Percentiles rank a stretch among this genome's conserved stretches.
Conservation (phyloP, 768 basidiomycete genomes). For the Pulveroboletus sp. region DNA sequence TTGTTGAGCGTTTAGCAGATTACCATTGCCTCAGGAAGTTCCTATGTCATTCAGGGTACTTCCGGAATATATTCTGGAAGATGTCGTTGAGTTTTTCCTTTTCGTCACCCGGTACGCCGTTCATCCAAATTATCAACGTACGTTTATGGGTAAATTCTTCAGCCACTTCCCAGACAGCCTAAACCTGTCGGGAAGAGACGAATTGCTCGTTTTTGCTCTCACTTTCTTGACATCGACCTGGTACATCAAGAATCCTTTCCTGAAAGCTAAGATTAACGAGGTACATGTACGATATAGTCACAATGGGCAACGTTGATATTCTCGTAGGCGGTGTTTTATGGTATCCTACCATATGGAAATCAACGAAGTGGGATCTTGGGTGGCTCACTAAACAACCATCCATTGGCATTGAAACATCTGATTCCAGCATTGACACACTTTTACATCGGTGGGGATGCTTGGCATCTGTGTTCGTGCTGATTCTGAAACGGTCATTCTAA, state of each 20-base stretch:
- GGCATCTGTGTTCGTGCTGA: background rate
- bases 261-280: conserved; percentile 95
- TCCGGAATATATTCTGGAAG: conserved; percentile 93
- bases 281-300: conserved; percentile 37
- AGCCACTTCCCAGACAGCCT: conserved; percentile 74
- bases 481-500: background rate
- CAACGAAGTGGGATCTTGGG: conserved; percentile 73
- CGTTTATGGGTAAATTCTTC: conserved; percentile 2
- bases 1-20: conserved; percentile 38
- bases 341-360: conserved; percentile 60
- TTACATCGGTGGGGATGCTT: conserved; percentile 70
- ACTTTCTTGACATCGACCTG: conserved; percentile 92
- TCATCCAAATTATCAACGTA: background rate
- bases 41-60: conserved; percentile 81
- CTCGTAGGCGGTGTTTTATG: conserved; percentile 65
- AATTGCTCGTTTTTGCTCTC: conserved; percentile 80
- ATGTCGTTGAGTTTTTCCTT: conserved; percentile 83
- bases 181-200: conserved; percentile 78
- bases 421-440: conserved; percentile 91
- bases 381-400: conserved; percentile 77
- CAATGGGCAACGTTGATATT: conserved; percentile 1
- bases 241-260: conserved; percentile 98
- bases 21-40: conserved; percentile 82
- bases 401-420: conserved; percentile 79
- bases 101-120: conserved; percentile 72